Percentiles rank a stretch among this genome's conserved stretches.
These are phyloP conservation scores for Cryphonectria nitschkei DNA, from an alignment of 2,329 filamentous ascomycete genomes.

Conservation along the genomic window DNA sequence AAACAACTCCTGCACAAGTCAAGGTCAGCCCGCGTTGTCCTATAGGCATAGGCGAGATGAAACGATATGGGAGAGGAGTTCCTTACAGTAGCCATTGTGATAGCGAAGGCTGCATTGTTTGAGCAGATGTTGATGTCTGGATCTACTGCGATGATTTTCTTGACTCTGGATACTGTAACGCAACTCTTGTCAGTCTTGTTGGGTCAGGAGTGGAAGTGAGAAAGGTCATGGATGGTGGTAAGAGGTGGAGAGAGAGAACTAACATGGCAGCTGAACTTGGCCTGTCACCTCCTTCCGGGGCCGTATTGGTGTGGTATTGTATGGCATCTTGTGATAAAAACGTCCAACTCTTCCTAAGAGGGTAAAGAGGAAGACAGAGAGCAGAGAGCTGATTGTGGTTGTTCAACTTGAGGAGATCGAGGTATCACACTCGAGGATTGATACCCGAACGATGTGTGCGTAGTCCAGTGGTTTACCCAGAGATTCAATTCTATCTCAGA, in stretches of 20 bases:
- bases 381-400: not conserved
- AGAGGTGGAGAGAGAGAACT: conserved; percentile 40
- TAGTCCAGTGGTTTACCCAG: not conserved
- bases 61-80: not conserved
- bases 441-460: not conserved
- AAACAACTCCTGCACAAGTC: conserved; percentile 77
- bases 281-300: conserved; percentile 83
- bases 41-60: not conserved
- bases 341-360: not conserved
- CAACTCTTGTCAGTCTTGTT: conserved; percentile 10
- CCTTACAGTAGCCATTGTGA: conserved; percentile 82
- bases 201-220: too few species aligned
- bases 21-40: conserved; percentile 12
- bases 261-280: conserved; percentile 82
- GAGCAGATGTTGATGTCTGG: conserved; percentile 85
- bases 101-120: conserved; percentile 91
- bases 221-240: too few species aligned
- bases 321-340: conserved; percentile 68
- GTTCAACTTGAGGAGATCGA: not conserved
- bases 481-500: not conserved
- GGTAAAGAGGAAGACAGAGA: not conserved
- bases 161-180: conserved; percentile 82
- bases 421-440: not conserved
- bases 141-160: conserved; percentile 91
- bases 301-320: conserved; percentile 84